Percentiles rank a stretch among this genome's conserved stretches.
These are phyloP conservation scores for Serendipita sp. DNA, from an alignment of 768 basidiomycete genomes.

Conservation along the genomic window DNA sequence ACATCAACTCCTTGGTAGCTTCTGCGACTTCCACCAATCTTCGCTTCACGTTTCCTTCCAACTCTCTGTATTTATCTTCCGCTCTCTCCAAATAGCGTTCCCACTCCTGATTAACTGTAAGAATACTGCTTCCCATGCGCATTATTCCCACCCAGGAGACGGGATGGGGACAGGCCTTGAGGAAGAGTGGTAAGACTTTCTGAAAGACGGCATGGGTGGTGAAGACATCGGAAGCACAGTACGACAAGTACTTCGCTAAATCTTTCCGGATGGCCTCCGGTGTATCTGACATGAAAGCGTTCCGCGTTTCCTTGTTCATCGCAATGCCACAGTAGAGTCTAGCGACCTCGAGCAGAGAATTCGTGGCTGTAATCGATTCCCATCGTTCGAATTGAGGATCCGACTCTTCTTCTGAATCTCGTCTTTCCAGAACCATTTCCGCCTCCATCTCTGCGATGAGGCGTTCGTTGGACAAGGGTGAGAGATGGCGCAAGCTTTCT, in stretches of 20 bases:
- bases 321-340: slow-evolving; percentile 71
- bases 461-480: slow-evolving; percentile 21
- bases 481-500: slow-evolving; percentile 25
- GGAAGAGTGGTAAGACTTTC: slow-evolving; percentile 64
- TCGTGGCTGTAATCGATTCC: slow-evolving; percentile 87
- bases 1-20: slow-evolving; percentile 34
- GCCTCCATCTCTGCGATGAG: background rate
- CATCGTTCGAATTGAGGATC: slow-evolving; percentile 46
- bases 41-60: slow-evolving; percentile 45
- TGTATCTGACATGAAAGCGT: slow-evolving; percentile 55
- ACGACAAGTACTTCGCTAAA: slow-evolving; percentile 59
- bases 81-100: slow-evolving; percentile 64
- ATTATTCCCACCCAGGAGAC: slow-evolving; percentile 84
- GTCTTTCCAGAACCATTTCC: slow-evolving; percentile 8
- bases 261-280: slow-evolving; percentile 48
- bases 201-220: slow-evolving; percentile 72
- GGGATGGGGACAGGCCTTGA: slow-evolving; percentile 73
- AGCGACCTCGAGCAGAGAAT: slow-evolving; percentile 85
- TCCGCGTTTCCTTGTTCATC: slow-evolving; percentile 62
- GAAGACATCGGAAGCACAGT: slow-evolving; percentile 73
- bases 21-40: slow-evolving; percentile 56
- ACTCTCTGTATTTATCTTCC: slow-evolving; percentile 54
- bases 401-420: slow-evolving; percentile 25
- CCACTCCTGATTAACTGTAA: slow-evolving; percentile 86
- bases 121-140: slow-evolving; percentile 81